Percentiles rank a stretch among this genome's conserved stretches.
Evolutionary conservation across 768 basidiomycete genomes (phyloP).

Genomic region (Strobilomyces dryophilus): DNA sequence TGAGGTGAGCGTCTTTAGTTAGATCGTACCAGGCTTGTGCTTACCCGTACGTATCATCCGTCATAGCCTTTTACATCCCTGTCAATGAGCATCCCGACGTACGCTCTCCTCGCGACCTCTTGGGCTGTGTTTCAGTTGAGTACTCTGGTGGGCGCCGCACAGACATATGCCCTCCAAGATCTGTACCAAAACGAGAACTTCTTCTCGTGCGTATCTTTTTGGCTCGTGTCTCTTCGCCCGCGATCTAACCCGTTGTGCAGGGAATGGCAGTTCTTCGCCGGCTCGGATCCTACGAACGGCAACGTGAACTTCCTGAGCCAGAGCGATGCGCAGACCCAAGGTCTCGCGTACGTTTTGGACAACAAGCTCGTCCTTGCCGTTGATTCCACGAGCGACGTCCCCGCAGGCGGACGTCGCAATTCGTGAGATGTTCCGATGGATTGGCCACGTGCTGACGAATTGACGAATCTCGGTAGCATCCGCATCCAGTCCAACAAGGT

Average conservation of each 20-base stretch:
- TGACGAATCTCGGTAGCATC: slow-evolving; percentile 38
- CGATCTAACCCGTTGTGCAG: slow-evolving; percentile 32
- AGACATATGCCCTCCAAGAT: slow-evolving; percentile 33
- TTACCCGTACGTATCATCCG: too few species aligned
- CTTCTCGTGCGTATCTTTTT: slow-evolving; percentile 42
- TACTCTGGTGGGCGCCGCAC: slow-evolving; percentile 26
- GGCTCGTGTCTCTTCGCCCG: neutral
- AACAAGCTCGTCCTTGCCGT: slow-evolving; percentile 57
- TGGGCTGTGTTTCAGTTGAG: slow-evolving; percentile 27
- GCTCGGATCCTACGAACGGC: slow-evolving; percentile 65
- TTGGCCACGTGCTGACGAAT: neutral
- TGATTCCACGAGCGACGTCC: slow-evolving; percentile 47
- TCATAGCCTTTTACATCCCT: neutral
- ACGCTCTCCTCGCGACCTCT: slow-evolving; percentile 19
- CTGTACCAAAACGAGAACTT: slow-evolving; percentile 45
- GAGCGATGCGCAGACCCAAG: slow-evolving; percentile 43
- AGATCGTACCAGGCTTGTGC: too few species aligned
- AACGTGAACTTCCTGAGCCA: slow-evolving; percentile 54
- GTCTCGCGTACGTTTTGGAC: slow-evolving; percentile 54
- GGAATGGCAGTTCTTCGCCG: slow-evolving; percentile 59
- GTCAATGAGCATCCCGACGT: slow-evolving; percentile 15
- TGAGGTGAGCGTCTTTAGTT: too few species aligned
- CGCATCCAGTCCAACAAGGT: slow-evolving; percentile 59
- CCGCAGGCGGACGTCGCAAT: slow-evolving; percentile 48
- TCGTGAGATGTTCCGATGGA: slow-evolving; percentile 33